A percentile compares a stretch with the other conserved stretches of the same genome.
These are phyloP conservation scores for Thuidium tamariscinum DNA, from an alignment of 225 moss, liverwort and hornwort species.

Conservation along the genomic window DNA sequence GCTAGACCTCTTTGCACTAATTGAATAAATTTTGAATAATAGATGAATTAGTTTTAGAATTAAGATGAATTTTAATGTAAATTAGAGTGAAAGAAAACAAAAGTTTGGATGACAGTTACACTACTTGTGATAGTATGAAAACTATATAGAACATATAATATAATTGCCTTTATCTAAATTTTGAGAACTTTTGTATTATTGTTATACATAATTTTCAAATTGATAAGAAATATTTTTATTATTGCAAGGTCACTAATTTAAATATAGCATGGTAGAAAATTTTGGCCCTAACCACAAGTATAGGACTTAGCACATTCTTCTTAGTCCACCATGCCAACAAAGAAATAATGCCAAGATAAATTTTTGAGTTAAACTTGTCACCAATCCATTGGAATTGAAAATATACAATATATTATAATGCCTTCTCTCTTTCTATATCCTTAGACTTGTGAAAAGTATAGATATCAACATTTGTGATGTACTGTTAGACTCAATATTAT, in stretches of 20 bases:
- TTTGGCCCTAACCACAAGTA: rapidly evolving
- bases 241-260: too few species aligned
- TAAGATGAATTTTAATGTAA: not conserved
- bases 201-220: rapidly evolving
- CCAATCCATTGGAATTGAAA: rapidly evolving
- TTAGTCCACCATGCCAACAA: not conserved
- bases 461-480: rapidly evolving
- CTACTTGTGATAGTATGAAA: not conserved
- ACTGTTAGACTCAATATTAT: not conserved
- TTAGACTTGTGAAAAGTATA: not conserved
- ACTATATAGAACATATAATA: too few species aligned
- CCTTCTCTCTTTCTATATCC: rapidly evolving
- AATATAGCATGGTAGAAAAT: rapidly evolving
- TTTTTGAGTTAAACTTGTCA: not conserved
- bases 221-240: not conserved
- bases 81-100: not conserved
- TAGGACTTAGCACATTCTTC: rapidly evolving
- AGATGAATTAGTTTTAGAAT: not conserved
- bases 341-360: rapidly evolving
- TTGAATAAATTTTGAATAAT: not conserved
- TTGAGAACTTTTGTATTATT: rapidly evolving
- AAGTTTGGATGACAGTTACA: not conserved
- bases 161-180: not conserved
- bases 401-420: rapidly evolving
- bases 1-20: rapidly evolving